Base-by-base conservation (phyloP, 495 filamentous ascomycete species). In the Aspergillus cavernicola region DNA sequence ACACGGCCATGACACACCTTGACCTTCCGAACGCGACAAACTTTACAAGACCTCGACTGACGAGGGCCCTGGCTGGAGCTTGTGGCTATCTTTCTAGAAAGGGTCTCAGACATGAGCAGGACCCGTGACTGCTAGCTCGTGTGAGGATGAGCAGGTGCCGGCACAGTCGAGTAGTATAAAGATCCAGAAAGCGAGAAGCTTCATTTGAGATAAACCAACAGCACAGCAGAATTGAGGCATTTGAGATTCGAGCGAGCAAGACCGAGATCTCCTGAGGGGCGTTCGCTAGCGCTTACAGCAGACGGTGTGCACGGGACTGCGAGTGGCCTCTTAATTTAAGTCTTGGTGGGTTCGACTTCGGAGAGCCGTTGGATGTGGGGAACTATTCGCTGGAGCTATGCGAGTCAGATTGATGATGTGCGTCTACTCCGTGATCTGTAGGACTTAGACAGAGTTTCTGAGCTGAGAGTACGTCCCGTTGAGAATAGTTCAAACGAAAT, bases 21-120 rank as follows among this genome's bases (percentile, higher is more conserved):
- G 61, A 76, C 73, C 60, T 76, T 76, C 46, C 73, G 71, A 56
- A 63, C 50, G 42, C 73, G 66, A 43, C 73, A 76, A 52, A 76
- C 71, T 51, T 68, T 73, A 52, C 73, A 76, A 56, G 73, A 74
- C 19, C 70, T 70, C 40, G 66, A 71, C 59, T 74, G 73, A 37
- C 73, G 68, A 37, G 44, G 41, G 18, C 43, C 33, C 47, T 52
- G 49, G 39, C 7, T 54, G 11, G 55, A 50, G 23, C 32, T 35
- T 37, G 53, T n/a, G n/a, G n/a, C 52, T 13, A 50, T 20, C 50
- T 57, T 53, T 51, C 58, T 66, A 58, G 52, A 55, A 52, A 52
- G 52, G 28, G 44, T 53, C 47, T 67, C 61, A 53, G 63, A 53
- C 47, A 55, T 61, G 52, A 63, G 53, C 52, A 50, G 40, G 20